These are phyloP conservation scores for Populus simonii DNA, from an alignment of 345 rosid species.

Conservation along the genomic window DNA sequence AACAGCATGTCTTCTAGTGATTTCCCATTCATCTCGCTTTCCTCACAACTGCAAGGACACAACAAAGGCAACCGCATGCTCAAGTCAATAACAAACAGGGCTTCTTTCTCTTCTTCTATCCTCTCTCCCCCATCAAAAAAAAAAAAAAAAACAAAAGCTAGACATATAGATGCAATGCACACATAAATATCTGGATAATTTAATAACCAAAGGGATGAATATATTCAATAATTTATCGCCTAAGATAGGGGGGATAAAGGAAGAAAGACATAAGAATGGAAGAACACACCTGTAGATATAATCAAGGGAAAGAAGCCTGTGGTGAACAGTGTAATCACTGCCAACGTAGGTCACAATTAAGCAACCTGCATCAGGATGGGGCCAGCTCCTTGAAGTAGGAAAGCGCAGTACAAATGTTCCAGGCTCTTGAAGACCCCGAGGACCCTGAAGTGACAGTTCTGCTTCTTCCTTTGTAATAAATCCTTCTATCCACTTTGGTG, in stretches of 20 bases:
- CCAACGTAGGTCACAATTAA: conserved; percentile 82
- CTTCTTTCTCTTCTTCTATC: not conserved
- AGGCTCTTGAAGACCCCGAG: conserved; percentile 71
- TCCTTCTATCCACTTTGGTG: conserved; percentile 94
- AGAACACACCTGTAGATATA: conserved; percentile 51
- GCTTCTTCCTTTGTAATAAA: conserved; percentile 96
- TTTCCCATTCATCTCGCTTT: conserved; percentile 43
- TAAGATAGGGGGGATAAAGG: not conserved
- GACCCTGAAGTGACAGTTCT: conserved; percentile 71
- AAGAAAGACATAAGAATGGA: not conserved
- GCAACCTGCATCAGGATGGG: conserved; percentile 93
- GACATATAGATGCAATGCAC: not conserved
- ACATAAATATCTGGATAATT: not conserved
- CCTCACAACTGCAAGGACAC: conserved; percentile 29
- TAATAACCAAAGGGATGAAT: not conserved
- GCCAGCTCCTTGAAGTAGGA: conserved; percentile 97
- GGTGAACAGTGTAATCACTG: conserved; percentile 55
- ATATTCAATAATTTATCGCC: not conserved
- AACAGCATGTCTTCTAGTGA: conserved; percentile 68
- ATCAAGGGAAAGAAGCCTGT: conserved; percentile 61
- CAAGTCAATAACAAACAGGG: not conserved
- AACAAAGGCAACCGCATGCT: not conserved
- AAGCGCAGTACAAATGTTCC: conserved; percentile 90
- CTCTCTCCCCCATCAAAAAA: not conserved
- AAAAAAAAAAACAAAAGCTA: not conserved